Base-by-base conservation (phyloP, 441 rosid genomes). In the Viola pubescens region DNA sequence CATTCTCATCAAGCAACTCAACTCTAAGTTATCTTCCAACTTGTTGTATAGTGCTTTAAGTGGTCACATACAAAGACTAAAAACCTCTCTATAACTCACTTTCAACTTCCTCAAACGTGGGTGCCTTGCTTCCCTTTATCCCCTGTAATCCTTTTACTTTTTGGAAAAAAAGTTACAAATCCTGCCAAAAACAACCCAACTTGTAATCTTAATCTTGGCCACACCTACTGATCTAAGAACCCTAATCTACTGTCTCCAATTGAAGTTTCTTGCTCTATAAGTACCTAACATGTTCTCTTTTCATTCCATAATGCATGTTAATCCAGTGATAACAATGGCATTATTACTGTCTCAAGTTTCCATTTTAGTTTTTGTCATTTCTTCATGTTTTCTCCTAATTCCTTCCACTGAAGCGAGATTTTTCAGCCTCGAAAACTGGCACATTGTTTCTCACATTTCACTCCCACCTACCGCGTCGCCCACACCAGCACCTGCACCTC, bases 51-150 rank as follows among this genome's bases (percentile, higher is more conserved):
- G 58, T 56, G 62, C 58, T 67, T 41, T 9, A 46, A 52, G 64
- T 52, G 67, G 63, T 62, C 67, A 68, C 63, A 54, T 54, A 40
- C 59, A 1, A 13, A 3, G 44, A 46, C 2, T 26, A 38, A 9
- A 7, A 8, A 7, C 34, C n/a, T 14, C 9, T 34, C 26, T 43
- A 16, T 11, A 10, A 5, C 3, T n/a, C 7, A 16, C 40, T 58
- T 37, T 49, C 57, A 60, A 41, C 68, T 60, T 40, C 58, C 58
- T 37, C 19, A 52, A 58, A 61, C 61, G 73, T 65, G 77, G 77
- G 73, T 53, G 46, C 61, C 60, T 63, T 72, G 45, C 66, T 14
- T 50, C 68, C 46, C 13, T 26, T 42, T 48, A 5, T 41, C 7
- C 56, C 50, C 10, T 40, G 44, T 49, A 8, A 11, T 2, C 62